Base-by-base conservation (phyloP, 768 basidiomycete species). In the Mycena leptocephala region DNA sequence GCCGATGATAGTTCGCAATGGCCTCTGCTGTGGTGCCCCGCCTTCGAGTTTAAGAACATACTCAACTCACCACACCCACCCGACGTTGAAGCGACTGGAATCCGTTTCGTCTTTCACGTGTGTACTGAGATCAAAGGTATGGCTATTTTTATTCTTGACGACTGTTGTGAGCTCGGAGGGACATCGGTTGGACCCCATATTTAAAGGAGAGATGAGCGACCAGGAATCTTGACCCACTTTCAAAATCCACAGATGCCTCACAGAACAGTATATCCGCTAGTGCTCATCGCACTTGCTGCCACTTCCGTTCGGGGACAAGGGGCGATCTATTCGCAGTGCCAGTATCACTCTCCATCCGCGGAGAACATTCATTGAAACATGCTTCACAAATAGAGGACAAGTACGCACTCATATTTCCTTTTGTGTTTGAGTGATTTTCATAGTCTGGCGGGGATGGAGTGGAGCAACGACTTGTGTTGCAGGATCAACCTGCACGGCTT, bases 401-500 rank as follows among this genome's bases (percentile, higher is more conserved):
- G 63, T 63, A 63, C 26, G 39, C 3, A 16, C 26, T 28, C 39
- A 30, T 14, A 51, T 16, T n/a, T n/a, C n/a, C n/a, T 41, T 41
- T 30, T 18, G 20, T 11, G 3, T 35, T 30, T 1, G 18, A 24
- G 39, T 22, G 28, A 13, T 13, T 14, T 22, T 63, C n/a, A 63
- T 41, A 6, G 14, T 6, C 6, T 26, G n/a, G 13, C 33, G 48
- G 62, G 81, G 80, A n/a, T 90, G 87, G 86, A 86, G 85, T 5
- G 89, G 89, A n/a, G 77, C 86, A 24, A 88, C 87, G 13, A 82
- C 83, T 1, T 89, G 88, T 74, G 81, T 85, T 14, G 32, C 83
- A 43, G 86, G 85, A 53, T 86, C 79, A 67, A 86, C 80, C 14
- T 90, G 89, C 78, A 79, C 79, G 20, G 78, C 74, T 63, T 80